Conservation (phyloP, 495 filamentous ascomycete species). For the Chaetomium fimeti region DNA sequence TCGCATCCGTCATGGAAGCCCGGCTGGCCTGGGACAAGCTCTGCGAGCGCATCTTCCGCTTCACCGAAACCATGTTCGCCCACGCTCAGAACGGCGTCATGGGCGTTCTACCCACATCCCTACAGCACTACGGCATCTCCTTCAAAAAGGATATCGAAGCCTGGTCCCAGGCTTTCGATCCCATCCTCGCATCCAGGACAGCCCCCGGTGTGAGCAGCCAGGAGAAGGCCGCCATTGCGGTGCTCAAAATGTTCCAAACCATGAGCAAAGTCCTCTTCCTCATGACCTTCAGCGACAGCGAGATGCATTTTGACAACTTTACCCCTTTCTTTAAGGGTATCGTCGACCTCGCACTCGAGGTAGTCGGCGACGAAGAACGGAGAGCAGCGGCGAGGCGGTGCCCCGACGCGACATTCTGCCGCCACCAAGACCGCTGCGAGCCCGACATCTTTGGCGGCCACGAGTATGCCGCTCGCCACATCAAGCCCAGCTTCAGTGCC, state of each 20-base stretch:
- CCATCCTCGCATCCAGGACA: constrained; percentile 48
- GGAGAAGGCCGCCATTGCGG: constrained; percentile 54
- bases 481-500: constrained; percentile 54
- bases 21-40: constrained; percentile 51
- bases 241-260: constrained; percentile 55
- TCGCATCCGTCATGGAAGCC: constrained; percentile 49
- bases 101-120: constrained; percentile 48
- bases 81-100: constrained; percentile 45
- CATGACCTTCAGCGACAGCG: constrained; percentile 53
- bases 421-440: constrained; percentile 38
- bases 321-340: constrained; percentile 43
- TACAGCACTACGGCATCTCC: constrained; percentile 44
- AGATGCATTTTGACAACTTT: constrained; percentile 49
- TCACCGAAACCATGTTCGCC: constrained; percentile 52
- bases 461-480: constrained; percentile 45
- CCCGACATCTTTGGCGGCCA: constrained; percentile 45
- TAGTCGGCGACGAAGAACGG: constrained; percentile 50
- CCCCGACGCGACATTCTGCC: constrained; percentile 43
- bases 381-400: constrained; percentile 47
- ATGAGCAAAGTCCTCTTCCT: constrained; percentile 53
- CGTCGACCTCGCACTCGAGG: constrained; percentile 47
- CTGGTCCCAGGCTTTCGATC: constrained; percentile 53
- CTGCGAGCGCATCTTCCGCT: constrained; percentile 52
- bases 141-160: constrained; percentile 49
- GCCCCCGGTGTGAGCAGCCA: constrained; percentile 50